Percentiles rank a stretch among this genome's conserved stretches.
Evolutionary conservation across 1,284 basidiomycete species (phyloP).

Genomic region (Tilletia horrida): DNA sequence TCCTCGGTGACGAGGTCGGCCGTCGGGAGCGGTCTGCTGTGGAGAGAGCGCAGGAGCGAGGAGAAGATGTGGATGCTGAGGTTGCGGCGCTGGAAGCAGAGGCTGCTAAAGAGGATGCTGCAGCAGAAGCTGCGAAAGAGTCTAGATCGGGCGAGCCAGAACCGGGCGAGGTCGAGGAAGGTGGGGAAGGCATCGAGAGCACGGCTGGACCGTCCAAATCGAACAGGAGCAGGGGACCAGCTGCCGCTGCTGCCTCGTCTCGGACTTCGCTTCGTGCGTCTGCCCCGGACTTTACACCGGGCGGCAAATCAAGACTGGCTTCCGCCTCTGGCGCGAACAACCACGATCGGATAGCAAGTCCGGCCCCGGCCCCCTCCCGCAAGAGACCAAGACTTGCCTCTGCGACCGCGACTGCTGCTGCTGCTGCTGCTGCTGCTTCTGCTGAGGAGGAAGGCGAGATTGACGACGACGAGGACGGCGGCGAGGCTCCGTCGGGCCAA

Average conservation of each 20-base stretch:
- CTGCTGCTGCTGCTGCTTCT: neutral
- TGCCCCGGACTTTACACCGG: neutral
- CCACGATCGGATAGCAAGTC: neutral
- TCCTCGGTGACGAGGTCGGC: conserved; percentile 4
- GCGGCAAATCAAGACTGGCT: neutral
- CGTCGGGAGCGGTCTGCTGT: conserved; percentile 8
- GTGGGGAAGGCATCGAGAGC: neutral
- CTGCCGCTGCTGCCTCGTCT: neutral
- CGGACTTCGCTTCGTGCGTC: neutral
- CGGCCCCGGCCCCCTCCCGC: neutral
- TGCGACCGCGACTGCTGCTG: neutral
- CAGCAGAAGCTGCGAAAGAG: neutral
- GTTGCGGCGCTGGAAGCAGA: conserved; percentile 10
- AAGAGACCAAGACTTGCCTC: too few relatives aligned
- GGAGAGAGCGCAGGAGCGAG: conserved; percentile 8
- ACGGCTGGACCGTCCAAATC: too few relatives aligned
- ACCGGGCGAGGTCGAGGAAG: conserved; percentile 13
- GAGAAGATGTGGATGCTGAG: conserved; percentile 15
- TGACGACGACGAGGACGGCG: neutral
- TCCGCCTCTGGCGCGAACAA: too few relatives aligned
- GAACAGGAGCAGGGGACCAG: neutral
- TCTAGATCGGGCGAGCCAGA: neutral
- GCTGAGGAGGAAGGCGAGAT: too few relatives aligned
- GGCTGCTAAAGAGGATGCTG: neutral
- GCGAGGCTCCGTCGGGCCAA: neutral